phyloP scores from a whole-genome alignment of 2,329 filamentous ascomycete species.

The Fusarium sp. region DNA sequence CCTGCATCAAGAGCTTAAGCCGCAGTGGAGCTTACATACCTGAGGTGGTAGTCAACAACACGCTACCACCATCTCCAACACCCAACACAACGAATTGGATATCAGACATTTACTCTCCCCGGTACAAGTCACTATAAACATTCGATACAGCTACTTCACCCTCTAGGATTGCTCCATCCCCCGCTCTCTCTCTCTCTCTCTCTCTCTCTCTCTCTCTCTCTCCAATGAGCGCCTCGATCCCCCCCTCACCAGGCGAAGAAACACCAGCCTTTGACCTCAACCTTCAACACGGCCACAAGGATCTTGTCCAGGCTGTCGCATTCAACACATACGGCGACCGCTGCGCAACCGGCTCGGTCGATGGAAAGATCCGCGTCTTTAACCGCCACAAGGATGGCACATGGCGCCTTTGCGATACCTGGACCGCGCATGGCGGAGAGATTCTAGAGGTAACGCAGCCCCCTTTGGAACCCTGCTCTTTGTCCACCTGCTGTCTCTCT shows the following conservation, averaged over 20 bases:
- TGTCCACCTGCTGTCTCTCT: constrained; percentile 6
- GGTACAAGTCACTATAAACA: neutral
- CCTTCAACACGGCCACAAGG: constrained; percentile 77
- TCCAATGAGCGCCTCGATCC: constrained; percentile 45
- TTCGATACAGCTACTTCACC: neutral
- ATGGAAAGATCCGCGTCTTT: constrained; percentile 93
- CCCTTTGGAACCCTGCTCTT: constrained; percentile 35
- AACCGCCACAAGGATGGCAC: constrained; percentile 79
- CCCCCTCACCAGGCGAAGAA: constrained; percentile 55
- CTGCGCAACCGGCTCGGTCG: constrained; percentile 88
- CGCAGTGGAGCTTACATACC: constrained; percentile 33
- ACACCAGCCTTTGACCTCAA: constrained; percentile 64
- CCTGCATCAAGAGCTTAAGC: constrained; percentile 31
- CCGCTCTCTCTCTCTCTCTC: neutral
- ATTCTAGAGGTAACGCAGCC: constrained; percentile 76
- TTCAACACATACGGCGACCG: constrained; percentile 94
- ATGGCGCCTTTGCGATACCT: constrained; percentile 86
- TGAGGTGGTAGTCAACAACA: constrained; percentile 37
- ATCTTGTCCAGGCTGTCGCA: constrained; percentile 83
- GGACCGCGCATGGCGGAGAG: constrained; percentile 90
- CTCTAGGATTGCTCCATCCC: too few species aligned
- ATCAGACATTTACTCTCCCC: constrained; percentile 3
- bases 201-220: constrained; percentile 1
- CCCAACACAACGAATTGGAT: too few species aligned
- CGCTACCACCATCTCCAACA: constrained; percentile 27